Percentiles rank a stretch among this genome's conserved stretches.
These are phyloP conservation scores for Geosmithia putterillii DNA, from an alignment of 2,329 filamentous ascomycete species.

Conservation along the genomic window DNA sequence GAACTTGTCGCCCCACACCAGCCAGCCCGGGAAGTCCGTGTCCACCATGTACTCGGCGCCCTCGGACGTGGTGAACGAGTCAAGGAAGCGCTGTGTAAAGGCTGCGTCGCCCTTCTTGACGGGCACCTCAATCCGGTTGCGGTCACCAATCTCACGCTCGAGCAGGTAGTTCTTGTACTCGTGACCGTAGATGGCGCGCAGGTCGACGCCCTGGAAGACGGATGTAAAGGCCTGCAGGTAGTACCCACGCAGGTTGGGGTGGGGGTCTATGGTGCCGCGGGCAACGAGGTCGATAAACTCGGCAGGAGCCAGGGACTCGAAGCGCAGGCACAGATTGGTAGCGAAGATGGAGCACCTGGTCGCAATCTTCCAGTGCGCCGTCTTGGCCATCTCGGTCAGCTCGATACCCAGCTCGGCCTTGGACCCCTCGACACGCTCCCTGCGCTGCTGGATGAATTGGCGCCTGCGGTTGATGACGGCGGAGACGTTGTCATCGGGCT, in stretches of 20 bases:
- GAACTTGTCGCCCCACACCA: conserved; percentile 87
- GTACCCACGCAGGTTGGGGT: conserved; percentile 71
- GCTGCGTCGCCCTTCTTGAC: conserved; percentile 63
- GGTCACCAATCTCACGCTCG: conserved; percentile 59
- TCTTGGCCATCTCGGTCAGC: conserved; percentile 62
- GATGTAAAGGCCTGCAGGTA: conserved; percentile 68
- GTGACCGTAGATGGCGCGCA: conserved; percentile 75
- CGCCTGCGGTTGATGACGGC: conserved; percentile 47
- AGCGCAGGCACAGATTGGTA: conserved; percentile 81
- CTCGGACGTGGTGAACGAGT: conserved; percentile 58
- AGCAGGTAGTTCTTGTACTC: conserved; percentile 78
- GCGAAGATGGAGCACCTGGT: conserved; percentile 83
- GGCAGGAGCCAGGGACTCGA: conserved; percentile 72
- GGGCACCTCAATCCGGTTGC: conserved; percentile 61
- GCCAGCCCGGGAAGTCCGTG: conserved; percentile 85
- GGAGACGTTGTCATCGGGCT: conserved; percentile 52
- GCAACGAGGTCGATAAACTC: conserved; percentile 76
- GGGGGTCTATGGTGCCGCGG: conserved; percentile 74
- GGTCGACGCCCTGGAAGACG: conserved; percentile 76
- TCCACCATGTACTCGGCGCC: conserved; percentile 79
- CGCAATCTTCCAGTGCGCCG: conserved; percentile 93
- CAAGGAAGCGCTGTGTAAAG: conserved; percentile 71
- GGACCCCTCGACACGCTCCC: conserved; percentile 67
- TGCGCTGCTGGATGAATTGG: conserved; percentile 61
- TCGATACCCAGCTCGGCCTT: conserved; percentile 74